Evolutionary conservation across 306 rosid species (phyloP).

Genomic region (Vigna angularis): DNA sequence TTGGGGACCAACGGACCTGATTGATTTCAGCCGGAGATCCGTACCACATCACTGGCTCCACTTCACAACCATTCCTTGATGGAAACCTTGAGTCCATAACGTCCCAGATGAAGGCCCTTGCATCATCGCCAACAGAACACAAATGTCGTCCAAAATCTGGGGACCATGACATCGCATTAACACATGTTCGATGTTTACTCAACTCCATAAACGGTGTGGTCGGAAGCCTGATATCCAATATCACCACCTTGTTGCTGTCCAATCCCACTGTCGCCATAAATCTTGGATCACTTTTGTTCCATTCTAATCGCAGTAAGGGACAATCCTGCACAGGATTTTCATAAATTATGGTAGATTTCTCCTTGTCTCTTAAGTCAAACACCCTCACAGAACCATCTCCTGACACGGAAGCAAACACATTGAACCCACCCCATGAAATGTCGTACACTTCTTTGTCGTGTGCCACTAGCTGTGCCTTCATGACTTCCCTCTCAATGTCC

Average conservation of each 20-base stretch:
- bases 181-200: slow-evolving; percentile 58
- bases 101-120: slow-evolving; percentile 76
- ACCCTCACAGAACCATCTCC: slow-evolving; percentile 77
- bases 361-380: slow-evolving; percentile 70
- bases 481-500: slow-evolving; percentile 65
- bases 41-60: slow-evolving; percentile 64
- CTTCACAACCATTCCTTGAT: slow-evolving; percentile 33
- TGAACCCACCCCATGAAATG: slow-evolving; percentile 76
- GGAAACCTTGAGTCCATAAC: slow-evolving; percentile 46
- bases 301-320: slow-evolving; percentile 66
- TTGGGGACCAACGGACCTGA: slow-evolving; percentile 67
- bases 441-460: slow-evolving; percentile 78
- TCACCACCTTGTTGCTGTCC: slow-evolving; percentile 64
- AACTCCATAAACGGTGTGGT: slow-evolving; percentile 65
- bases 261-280: slow-evolving; percentile 65
- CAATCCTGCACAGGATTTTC: slow-evolving; percentile 57
- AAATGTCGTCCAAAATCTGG: slow-evolving; percentile 57
- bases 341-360: slow-evolving; percentile 69
- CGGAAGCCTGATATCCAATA: slow-evolving; percentile 71
- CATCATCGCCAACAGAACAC: slow-evolving; percentile 68
- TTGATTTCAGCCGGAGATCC: slow-evolving; percentile 62
- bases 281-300: slow-evolving; percentile 74
- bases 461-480: slow-evolving; percentile 72
- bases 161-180: slow-evolving; percentile 72
- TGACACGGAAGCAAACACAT: slow-evolving; percentile 73